These are phyloP conservation scores for Pezicula neosporulosa DNA, from an alignment of 2,329 filamentous ascomycete genomes.

Conservation along the genomic window DNA sequence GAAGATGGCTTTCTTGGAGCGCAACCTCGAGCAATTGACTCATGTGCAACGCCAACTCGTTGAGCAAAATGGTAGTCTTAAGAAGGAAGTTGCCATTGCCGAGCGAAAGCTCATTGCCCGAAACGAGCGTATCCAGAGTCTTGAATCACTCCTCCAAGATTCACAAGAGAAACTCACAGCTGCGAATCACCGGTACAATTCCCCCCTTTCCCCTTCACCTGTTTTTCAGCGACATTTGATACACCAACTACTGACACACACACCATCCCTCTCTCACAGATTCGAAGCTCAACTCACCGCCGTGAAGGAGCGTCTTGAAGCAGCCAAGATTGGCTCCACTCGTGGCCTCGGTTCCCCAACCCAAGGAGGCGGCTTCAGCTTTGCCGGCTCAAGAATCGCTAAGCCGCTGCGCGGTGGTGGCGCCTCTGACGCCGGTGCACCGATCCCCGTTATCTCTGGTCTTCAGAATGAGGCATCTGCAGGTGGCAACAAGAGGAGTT, in stretches of 20 bases:
- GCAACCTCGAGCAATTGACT: constrained; percentile 95
- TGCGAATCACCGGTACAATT: constrained; percentile 88
- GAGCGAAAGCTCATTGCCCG: constrained; percentile 95
- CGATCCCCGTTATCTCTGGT: constrained; percentile 54
- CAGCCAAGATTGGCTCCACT: constrained; percentile 87
- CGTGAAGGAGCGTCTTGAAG: constrained; percentile 96
- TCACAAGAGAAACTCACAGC: constrained; percentile 98
- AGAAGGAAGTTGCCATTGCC: constrained; percentile 98
- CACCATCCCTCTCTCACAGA: constrained; percentile 42
- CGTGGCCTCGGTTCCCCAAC: constrained; percentile 70
- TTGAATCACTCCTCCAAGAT: constrained; percentile 90
- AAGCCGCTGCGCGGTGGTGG: constrained; percentile 66
- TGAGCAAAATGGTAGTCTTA: constrained; percentile 93
- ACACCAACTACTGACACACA: constrained; percentile 15
- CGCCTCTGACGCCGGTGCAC: constrained; percentile 35
- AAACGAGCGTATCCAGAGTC: constrained; percentile 93
- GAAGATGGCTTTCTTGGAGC: constrained; percentile 99
- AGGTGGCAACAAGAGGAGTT: constrained; percentile 25
- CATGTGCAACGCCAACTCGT: constrained; percentile 97
- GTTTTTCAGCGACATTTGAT: constrained; percentile 1
- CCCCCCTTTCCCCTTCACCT: constrained; percentile 8
- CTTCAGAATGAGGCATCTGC: constrained; percentile 49
- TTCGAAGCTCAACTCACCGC: constrained; percentile 96
- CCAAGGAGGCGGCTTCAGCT: constrained; percentile 65
- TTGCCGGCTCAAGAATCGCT: constrained; percentile 64